Percentiles rank a stretch among this genome's conserved stretches.
Evolutionary conservation across 2,329 filamentous ascomycete species (phyloP).

Genomic region (Colletotrichum scovillei): DNA sequence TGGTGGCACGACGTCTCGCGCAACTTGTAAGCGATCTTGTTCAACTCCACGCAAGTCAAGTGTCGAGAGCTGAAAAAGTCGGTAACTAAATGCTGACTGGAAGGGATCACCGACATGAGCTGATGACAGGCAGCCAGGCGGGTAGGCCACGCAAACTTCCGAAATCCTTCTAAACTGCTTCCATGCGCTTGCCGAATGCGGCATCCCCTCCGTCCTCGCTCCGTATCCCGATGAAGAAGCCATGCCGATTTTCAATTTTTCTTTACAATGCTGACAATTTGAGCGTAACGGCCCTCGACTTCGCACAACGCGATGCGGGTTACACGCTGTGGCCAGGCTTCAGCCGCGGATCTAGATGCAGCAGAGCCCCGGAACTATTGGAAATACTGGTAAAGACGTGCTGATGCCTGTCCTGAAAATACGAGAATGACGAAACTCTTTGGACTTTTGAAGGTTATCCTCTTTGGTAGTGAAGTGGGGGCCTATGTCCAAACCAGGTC

Average conservation of each 20-base stretch:
- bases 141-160: slow-evolving; percentile 1
- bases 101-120: slow-evolving; percentile 21
- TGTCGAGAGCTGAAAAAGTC: neutral
- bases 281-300: neutral
- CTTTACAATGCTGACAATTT: no score
- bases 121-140: neutral
- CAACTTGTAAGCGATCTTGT: neutral
- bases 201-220: slow-evolving; percentile 4
- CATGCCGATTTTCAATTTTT: neutral
- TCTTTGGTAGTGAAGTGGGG: neutral
- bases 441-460: neutral
- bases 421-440: neutral
- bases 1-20: neutral
- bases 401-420: neutral
- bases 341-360: slow-evolving; percentile 1
- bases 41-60: neutral
- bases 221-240: neutral
- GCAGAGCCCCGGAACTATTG: neutral
- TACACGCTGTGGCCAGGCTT: neutral
- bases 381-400: neutral
- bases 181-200: slow-evolving; percentile 28
- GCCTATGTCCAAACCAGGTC: no score
- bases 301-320: neutral
- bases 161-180: slow-evolving; percentile 24
- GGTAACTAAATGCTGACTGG: neutral